phyloP scores from a whole-genome alignment of 2,329 filamentous ascomycete genomes.

The Colletotrichum sidae region DNA sequence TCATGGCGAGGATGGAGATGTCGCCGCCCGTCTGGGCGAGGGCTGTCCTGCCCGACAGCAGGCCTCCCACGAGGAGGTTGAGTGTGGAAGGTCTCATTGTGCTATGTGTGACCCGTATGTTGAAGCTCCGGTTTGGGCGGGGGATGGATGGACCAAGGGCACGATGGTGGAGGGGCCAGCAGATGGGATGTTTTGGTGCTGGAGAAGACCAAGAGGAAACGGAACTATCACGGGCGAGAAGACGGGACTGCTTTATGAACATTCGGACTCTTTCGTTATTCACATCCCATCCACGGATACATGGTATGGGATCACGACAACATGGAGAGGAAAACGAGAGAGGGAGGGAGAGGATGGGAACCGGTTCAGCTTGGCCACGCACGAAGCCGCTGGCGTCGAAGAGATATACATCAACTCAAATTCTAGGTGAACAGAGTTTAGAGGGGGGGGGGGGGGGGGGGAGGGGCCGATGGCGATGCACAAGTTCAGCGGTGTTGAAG shows the following conservation, averaged over 20 bases:
- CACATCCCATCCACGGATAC: not conserved
- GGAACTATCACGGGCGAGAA: too few species aligned
- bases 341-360: not conserved
- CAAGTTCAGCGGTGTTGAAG: not conserved
- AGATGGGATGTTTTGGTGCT: too few species aligned
- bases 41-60: constrained; percentile 9
- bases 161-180: too few species aligned
- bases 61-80: constrained; percentile 29
- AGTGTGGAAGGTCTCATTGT: constrained; percentile 26
- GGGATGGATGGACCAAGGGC: not conserved
- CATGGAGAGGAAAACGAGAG: too few species aligned
- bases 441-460: too few species aligned
- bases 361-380: too few species aligned
- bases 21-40: constrained; percentile 43
- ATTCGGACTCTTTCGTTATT: too few species aligned
- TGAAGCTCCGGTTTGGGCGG: not conserved
- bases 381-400: too few species aligned
- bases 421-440: too few species aligned
- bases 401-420: too few species aligned
- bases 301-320: constrained; percentile 5
- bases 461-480: not conserved
- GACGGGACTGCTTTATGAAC: too few species aligned
- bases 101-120: not conserved
- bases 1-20: constrained; percentile 67
- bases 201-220: too few species aligned